Evolutionary conservation across 352 stramenopile genomes (phyloP).

Genomic region (Globisporangium splendens): DNA sequence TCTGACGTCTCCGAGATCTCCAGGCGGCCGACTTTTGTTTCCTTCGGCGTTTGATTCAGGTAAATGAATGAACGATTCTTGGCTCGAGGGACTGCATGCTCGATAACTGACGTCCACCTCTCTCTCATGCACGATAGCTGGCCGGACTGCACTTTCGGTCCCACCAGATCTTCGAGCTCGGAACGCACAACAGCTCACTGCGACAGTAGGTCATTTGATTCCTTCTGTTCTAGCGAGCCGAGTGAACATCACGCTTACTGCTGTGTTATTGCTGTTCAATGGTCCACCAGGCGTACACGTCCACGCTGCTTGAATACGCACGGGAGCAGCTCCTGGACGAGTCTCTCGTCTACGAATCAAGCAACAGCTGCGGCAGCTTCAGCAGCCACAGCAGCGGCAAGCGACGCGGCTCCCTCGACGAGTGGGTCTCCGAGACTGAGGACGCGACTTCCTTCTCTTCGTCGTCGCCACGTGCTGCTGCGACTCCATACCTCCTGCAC

Average conservation of each 20-base stretch:
- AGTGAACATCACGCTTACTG: neutral
- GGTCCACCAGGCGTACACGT: slow-evolving; percentile 22
- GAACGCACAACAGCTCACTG: slow-evolving; percentile 17
- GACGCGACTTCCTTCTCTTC: neutral
- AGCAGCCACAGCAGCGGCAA: neutral
- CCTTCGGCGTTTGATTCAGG: slow-evolving; percentile 29
- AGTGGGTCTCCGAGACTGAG: neutral
- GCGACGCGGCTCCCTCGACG: neutral
- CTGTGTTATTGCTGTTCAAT: neutral
- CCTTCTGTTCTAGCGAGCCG: neutral
- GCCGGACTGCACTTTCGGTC: slow-evolving; percentile 23
- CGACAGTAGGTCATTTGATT: slow-evolving; percentile 1
- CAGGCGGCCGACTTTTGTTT: slow-evolving; percentile 14
- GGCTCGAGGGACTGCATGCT: neutral
- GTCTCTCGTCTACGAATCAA: slow-evolving; percentile 10
- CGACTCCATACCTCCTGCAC: neutral
- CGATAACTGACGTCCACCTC: neutral
- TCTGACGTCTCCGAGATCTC: slow-evolving; percentile 15
- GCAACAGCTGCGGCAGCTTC: neutral
- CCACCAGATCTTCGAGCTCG: slow-evolving; percentile 25
- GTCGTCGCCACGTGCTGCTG: neutral
- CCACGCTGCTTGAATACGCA: slow-evolving; percentile 25
- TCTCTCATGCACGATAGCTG: slow-evolving; percentile 11
- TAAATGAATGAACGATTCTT: neutral
- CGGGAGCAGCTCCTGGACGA: slow-evolving; percentile 29